Percentiles rank a stretch among this genome's conserved stretches.
phyloP scores from a whole-genome alignment of 768 basidiomycete genomes.

The Mycena sanguinolenta region DNA sequence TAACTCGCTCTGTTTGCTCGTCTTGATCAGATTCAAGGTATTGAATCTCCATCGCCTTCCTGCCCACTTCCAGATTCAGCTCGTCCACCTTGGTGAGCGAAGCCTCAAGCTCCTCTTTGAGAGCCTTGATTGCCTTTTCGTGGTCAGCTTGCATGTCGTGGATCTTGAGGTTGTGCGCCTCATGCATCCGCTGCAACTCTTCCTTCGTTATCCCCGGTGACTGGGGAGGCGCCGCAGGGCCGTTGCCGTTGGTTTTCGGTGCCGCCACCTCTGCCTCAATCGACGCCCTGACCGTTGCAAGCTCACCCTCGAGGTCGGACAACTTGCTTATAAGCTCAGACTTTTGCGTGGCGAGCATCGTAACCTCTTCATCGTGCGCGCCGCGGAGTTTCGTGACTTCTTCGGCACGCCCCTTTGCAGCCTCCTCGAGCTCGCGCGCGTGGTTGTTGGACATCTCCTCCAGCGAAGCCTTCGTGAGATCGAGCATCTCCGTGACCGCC shows the following conservation, averaged over 20 bases:
- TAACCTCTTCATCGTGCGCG: conserved; percentile 72
- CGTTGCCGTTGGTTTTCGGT: conserved; percentile 69
- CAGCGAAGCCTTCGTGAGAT: conserved; percentile 78
- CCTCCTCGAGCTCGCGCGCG: conserved; percentile 79
- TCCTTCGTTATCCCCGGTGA: conserved; percentile 75
- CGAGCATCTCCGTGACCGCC: conserved; percentile 75
- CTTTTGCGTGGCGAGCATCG: conserved; percentile 69
- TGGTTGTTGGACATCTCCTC: conserved; percentile 79
- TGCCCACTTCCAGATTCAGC: conserved; percentile 69
- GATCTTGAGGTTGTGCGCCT: conserved; percentile 88
- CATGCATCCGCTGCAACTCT: conserved; percentile 82
- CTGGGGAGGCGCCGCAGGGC: conserved; percentile 50
- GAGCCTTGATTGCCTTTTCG: conserved; percentile 65
- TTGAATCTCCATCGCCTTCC: conserved; percentile 86
- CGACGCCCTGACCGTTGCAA: conserved; percentile 73
- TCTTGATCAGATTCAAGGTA: conserved; percentile 86
- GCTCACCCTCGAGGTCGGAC: conserved; percentile 84
- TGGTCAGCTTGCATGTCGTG: conserved; percentile 79
- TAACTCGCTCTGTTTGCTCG: conserved; percentile 80
- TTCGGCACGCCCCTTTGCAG: conserved; percentile 75
- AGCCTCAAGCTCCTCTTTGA: conserved; percentile 71
- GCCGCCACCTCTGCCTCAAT: conserved; percentile 61
- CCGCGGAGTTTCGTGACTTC: conserved; percentile 75
- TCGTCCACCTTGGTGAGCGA: conserved; percentile 64
- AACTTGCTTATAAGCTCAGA: conserved; percentile 71